Evolutionary conservation across 1,284 basidiomycete species (phyloP).

Genomic region (Pterula multifida): DNA sequence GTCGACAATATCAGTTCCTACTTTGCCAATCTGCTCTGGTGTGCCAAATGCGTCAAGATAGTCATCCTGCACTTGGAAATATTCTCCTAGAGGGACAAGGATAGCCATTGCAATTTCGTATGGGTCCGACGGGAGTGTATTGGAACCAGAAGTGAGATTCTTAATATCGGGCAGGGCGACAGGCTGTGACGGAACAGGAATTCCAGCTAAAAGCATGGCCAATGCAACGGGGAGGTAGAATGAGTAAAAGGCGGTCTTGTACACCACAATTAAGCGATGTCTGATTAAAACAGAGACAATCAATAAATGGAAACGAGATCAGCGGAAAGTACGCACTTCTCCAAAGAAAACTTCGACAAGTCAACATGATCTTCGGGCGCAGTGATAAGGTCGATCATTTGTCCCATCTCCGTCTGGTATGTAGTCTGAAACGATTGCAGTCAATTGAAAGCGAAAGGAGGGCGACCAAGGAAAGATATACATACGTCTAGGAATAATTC

Average conservation of each 20-base stretch:
- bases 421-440: conserved; percentile 41
- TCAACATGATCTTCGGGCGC: conserved; percentile 77
- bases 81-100: conserved; percentile 74
- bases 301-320: neutral
- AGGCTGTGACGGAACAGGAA: conserved; percentile 29
- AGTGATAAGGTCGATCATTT: conserved; percentile 77
- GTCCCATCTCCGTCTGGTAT: conserved; percentile 78
- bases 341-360: conserved; percentile 58
- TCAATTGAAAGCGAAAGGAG: neutral
- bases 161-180: neutral
- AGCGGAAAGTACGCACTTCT: conserved; percentile 34
- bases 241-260: conserved; percentile 86
- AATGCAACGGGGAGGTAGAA: conserved; percentile 86
- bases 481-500: conserved; percentile 69
- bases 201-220: conserved; percentile 61
- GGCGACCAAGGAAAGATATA: conserved; percentile 3
- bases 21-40: conserved; percentile 75
- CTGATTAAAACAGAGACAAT: conserved; percentile 20
- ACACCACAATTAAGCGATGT: conserved; percentile 76
- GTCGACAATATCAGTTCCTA: conserved; percentile 83
- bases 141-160: conserved; percentile 11
- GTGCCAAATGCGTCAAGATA: conserved; percentile 78
- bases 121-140: conserved; percentile 24
- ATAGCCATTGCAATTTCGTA: conserved; percentile 65
- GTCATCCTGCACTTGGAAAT: conserved; percentile 90